Evolutionary conservation across 768 basidiomycete species (phyloP).

Genomic region (Leccinum incarnatum): DNA sequence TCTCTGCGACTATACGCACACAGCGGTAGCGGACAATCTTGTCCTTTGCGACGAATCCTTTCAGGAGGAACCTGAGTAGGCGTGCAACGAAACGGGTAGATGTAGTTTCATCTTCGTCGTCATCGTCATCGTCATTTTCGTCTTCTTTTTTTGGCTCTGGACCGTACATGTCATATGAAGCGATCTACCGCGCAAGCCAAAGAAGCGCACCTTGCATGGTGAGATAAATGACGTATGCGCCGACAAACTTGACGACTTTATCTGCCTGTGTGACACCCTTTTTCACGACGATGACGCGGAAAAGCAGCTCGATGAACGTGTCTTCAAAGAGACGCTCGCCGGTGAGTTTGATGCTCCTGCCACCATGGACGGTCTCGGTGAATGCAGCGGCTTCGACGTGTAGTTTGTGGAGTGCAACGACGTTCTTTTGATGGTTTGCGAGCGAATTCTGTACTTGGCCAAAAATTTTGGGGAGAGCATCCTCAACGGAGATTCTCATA

Average conservation of each 20-base stretch:
- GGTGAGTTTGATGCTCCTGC: slow-evolving; percentile 50
- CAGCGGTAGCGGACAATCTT: slow-evolving; percentile 83
- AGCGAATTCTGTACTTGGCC: slow-evolving; percentile 71
- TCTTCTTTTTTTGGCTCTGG: slow-evolving; percentile 36
- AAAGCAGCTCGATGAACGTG: slow-evolving; percentile 56
- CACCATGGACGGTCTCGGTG: slow-evolving; percentile 48
- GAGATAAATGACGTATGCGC: slow-evolving; percentile 70
- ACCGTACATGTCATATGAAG: background rate
- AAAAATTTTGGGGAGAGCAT: slow-evolving; percentile 52
- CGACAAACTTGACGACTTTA: slow-evolving; percentile 77
- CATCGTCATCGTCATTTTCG: slow-evolving; percentile 38
- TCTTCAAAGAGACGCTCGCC: slow-evolving; percentile 81
- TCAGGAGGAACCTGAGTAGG: slow-evolving; percentile 68
- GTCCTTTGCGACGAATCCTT: slow-evolving; percentile 82
- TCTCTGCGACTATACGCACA: slow-evolving; percentile 71
- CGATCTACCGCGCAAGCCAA: background rate
- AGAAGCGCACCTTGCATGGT: slow-evolving; percentile 65
- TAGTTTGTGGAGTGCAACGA: slow-evolving; percentile 77
- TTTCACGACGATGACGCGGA: slow-evolving; percentile 65
- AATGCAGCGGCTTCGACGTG: slow-evolving; percentile 61
- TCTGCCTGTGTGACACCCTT: slow-evolving; percentile 79
- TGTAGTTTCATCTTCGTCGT: slow-evolving; percentile 64
- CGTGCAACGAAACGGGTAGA: slow-evolving; percentile 66
- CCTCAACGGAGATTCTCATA: slow-evolving; percentile 6
- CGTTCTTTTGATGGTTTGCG: slow-evolving; percentile 89